phyloP scores from a whole-genome alignment of 768 basidiomycete genomes.

The Crassisporium funariophilum region DNA sequence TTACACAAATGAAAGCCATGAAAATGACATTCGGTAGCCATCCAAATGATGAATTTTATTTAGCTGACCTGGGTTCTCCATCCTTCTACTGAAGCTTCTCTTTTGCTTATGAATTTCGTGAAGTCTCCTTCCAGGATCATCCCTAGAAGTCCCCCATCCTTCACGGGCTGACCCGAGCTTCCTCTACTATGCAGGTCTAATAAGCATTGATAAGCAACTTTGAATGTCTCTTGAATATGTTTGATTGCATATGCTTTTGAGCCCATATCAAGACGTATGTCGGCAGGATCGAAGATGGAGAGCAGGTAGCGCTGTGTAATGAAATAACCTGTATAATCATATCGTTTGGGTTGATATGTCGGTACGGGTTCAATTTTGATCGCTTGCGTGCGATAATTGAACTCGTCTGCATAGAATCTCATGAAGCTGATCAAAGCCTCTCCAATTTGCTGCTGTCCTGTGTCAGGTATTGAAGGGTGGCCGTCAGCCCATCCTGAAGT shows the following conservation, averaged over 20 bases:
- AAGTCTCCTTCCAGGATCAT: slow-evolving; percentile 19
- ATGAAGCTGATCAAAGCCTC: slow-evolving; percentile 21
- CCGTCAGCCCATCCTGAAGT: no score
- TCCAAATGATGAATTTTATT: no score
- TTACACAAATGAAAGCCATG: no score
- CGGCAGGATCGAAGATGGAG: slow-evolving; percentile 25
- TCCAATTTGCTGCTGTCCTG: slow-evolving; percentile 12
- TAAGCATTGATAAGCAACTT: slow-evolving; percentile 16
- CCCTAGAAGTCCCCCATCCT: slow-evolving; percentile 7
- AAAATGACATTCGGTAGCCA: no score
- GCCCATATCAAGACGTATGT: slow-evolving; percentile 24
- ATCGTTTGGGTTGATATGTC: slow-evolving; percentile 11
- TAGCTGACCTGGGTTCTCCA: no score
- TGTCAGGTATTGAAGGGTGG: neutral
- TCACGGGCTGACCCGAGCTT: neutral
- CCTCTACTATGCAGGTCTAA: neutral
- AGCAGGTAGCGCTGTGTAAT: slow-evolving; percentile 19
- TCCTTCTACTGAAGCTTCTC: neutral
- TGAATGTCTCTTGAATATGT: slow-evolving; percentile 23
- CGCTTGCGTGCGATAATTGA: slow-evolving; percentile 17
- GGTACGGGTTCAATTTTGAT: slow-evolving; percentile 22
- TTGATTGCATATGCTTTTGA: slow-evolving; percentile 28
- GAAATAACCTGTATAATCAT: slow-evolving; percentile 4
- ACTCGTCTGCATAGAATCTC: slow-evolving; percentile 25
- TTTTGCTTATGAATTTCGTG: slow-evolving; percentile 7